Conservation (phyloP, 352 stramenopile genomes). For the Globisporangium middletonii region DNA sequence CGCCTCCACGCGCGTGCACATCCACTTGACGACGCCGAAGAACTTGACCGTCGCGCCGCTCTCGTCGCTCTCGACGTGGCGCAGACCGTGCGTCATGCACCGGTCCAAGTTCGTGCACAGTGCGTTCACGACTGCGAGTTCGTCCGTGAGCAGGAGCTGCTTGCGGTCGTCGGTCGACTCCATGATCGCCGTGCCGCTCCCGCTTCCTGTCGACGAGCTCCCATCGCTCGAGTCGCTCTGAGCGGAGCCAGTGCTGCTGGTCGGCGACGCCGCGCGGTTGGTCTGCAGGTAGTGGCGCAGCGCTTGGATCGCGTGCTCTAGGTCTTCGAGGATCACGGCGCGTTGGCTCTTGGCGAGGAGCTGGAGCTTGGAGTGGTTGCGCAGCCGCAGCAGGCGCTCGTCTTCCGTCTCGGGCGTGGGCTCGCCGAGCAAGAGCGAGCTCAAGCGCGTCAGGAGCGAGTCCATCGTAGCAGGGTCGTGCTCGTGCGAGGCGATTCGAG, state of each 20-base stretch:
- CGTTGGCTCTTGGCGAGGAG: slow-evolving; percentile 74
- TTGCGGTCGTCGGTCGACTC: slow-evolving; percentile 69
- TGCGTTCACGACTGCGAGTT: slow-evolving; percentile 58
- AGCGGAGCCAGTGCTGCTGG: neutral
- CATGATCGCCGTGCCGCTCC: slow-evolving; percentile 39
- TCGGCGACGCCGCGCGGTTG: slow-evolving; percentile 15
- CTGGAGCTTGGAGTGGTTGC: slow-evolving; percentile 47
- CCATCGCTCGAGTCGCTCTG: slow-evolving; percentile 12
- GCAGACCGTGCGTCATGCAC: slow-evolving; percentile 62
- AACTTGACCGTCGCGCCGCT: slow-evolving; percentile 72
- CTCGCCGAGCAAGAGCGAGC: slow-evolving; percentile 37
- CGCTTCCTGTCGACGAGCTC: slow-evolving; percentile 15
- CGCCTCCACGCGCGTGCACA: slow-evolving; percentile 68
- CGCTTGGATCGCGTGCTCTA: slow-evolving; percentile 57
- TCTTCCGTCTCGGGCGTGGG: slow-evolving; percentile 51
- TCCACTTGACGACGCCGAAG: slow-evolving; percentile 84
- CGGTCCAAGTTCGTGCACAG: slow-evolving; percentile 70
- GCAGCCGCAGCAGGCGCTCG: slow-evolving; percentile 35
- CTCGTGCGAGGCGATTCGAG: neutral
- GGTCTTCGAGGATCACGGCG: slow-evolving; percentile 72
- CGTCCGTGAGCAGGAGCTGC: slow-evolving; percentile 64
- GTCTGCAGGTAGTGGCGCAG: slow-evolving; percentile 45
- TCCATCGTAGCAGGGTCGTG: slow-evolving; percentile 30
- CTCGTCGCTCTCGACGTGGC: slow-evolving; percentile 44
- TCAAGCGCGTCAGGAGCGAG: slow-evolving; percentile 44